A percentile compares a stretch with the other conserved stretches of the same genome.
These are phyloP conservation scores for Chlorophyllum brunneum DNA, from an alignment of 768 basidiomycete genomes.

Conservation along the genomic window DNA sequence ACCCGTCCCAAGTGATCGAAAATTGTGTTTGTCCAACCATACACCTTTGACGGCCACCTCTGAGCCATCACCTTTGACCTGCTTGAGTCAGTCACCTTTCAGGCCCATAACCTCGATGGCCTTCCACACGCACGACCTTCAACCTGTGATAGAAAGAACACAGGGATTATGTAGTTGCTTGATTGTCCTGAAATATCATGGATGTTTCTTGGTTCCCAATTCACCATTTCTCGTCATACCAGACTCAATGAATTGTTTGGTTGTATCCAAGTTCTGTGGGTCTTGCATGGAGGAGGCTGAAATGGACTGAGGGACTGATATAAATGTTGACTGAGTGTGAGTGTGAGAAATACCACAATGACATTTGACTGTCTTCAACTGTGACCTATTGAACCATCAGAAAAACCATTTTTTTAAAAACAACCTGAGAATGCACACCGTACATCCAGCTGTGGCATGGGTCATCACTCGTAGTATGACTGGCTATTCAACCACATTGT, in stretches of 20 bases:
- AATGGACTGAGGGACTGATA: neutral
- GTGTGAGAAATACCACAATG: conserved; percentile 10
- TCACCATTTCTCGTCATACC: neutral
- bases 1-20: conserved; percentile 7
- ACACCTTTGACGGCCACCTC: conserved; percentile 17
- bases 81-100: neutral
- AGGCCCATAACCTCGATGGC: conserved; percentile 6
- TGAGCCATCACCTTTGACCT: neutral
- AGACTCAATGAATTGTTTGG: neutral
- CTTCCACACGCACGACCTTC: conserved; percentile 15
- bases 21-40: conserved; percentile 16
- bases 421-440: neutral
- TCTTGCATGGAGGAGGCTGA: neutral
- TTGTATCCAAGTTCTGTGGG: conserved; percentile 9
- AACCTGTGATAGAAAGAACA: conserved; percentile 9
- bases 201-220: neutral
- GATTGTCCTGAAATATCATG: neutral
- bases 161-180: neutral
- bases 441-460: neutral
- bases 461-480: neutral
- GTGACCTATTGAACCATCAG: neutral
- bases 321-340: conserved; percentile 9
- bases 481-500: no score
- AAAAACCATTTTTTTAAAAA: neutral
- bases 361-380: conserved; percentile 1